Base-by-base conservation (phyloP, 805 yeast species). In the Candida sanyiensis region DNA sequence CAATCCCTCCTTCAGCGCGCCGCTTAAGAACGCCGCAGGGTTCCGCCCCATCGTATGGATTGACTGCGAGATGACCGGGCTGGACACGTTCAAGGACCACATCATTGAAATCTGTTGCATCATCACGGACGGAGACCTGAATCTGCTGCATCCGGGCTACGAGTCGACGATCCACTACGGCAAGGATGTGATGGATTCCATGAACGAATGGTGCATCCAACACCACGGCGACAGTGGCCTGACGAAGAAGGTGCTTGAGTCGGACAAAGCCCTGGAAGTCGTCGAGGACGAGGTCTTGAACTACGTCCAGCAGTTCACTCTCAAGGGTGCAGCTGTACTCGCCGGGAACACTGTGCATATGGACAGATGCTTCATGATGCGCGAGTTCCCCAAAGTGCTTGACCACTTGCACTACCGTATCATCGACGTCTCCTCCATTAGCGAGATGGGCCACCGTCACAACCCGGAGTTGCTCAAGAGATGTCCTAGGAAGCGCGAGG, bases 61-160 rank as follows among this genome's bases (percentile, higher is more conserved):
- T 13, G 98, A 93, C 63, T 93, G 97, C 62, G 98, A 93, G 62
- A 93, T 93, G 98, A 93, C 99, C 0, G 99, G 99, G 0, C 64
- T 93, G 28, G 83, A 90, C 50, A 77, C 80, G n/a, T 59, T 63
- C 34, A 68, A 70, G n/a, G 97, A 93, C 57, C 77, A 73, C 42
- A 89, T 93, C 50, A 84, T 93, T 43, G 98, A 93, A 61, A 80
- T 93, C 20, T 86, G 96, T 57, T 88, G 96, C 57, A 65, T 90
- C 28, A 69, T 93, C 33, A 93, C 99, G 2, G 95, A 90, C 54
- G 87, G 84, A 8, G 64, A 86, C 43, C 69, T 93, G 44, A 75
- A 83, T 38, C 51, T 85, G 3, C 63, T 87, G 1, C 94, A 86
- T 40, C 70, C 69, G 17, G 95, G 95, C 2, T 93, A 78, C 56